A percentile compares a stretch with the other conserved stretches of the same genome.
phyloP scores from a whole-genome alignment of 441 rosid species.

The Brassica balearica region DNA sequence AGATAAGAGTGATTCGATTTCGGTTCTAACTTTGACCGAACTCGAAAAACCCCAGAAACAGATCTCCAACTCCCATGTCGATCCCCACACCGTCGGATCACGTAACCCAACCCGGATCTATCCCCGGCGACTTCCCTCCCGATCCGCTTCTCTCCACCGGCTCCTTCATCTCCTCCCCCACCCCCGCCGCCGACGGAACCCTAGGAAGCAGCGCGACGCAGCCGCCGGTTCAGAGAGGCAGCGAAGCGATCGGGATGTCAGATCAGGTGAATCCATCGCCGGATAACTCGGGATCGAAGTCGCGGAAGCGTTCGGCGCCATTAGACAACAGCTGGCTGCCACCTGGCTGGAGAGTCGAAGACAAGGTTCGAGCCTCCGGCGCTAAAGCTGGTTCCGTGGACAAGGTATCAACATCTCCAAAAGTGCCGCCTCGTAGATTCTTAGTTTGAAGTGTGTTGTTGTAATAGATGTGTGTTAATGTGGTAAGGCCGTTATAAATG shows the following conservation, averaged over 20 bases:
- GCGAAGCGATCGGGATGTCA: slow-evolving; percentile 23
- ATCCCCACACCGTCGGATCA: slow-evolving; percentile 5
- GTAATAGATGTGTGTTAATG: not conserved
- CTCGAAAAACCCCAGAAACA: not conserved
- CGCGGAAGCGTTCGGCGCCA: slow-evolving; percentile 40
- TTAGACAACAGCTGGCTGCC: slow-evolving; percentile 72
- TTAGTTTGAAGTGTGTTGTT: no score
- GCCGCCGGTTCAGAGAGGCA: slow-evolving; percentile 15
- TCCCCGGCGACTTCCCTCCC: slow-evolving; percentile 34
- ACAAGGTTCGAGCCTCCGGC: slow-evolving; percentile 69
- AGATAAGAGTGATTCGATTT: not conserved
- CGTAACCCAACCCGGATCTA: not conserved
- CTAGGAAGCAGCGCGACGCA: slow-evolving; percentile 1
- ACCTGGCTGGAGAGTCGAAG: slow-evolving; percentile 81
- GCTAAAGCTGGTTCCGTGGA: slow-evolving; percentile 76
- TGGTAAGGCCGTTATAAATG: not conserved
- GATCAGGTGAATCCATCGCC: slow-evolving; percentile 20
- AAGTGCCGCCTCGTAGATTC: no score
- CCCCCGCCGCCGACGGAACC: slow-evolving; percentile 22
- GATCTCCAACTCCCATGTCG: slow-evolving; percentile 29
- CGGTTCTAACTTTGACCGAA: not conserved
- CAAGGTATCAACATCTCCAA: slow-evolving; percentile 45
- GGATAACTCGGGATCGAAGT: slow-evolving; percentile 34
- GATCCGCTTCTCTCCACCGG: slow-evolving; percentile 42
- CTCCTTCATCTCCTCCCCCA: slow-evolving; percentile 33